Conservation (phyloP, 371 early-diverging fungal genomes). For the Lichtheimia ornata region DNA sequence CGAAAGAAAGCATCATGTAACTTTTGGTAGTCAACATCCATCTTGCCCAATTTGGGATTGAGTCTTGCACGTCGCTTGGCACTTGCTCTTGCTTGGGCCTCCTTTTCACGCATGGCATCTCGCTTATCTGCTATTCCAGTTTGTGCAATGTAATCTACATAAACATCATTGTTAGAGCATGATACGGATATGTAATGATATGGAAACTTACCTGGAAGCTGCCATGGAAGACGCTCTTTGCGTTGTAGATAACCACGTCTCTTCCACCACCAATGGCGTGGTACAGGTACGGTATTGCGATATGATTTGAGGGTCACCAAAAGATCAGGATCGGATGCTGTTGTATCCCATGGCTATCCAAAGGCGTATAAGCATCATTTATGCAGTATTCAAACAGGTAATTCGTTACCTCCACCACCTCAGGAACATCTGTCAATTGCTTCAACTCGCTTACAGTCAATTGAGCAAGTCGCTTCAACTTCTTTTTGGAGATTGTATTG, state of each 20-base stretch:
- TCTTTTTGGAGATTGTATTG: constrained; percentile 54
- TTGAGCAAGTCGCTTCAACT: constrained; percentile 55
- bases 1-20: constrained; percentile 92
- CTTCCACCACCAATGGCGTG: constrained; percentile 91
- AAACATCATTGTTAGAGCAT: neutral
- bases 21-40: constrained; percentile 88
- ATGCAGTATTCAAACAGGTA: too few relatives aligned
- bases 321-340: constrained; percentile 80
- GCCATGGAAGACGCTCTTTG: constrained; percentile 83
- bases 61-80: constrained; percentile 78
- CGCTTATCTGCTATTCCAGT: constrained; percentile 93
- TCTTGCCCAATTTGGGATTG: constrained; percentile 88
- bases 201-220: constrained; percentile 66
- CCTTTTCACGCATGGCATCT: constrained; percentile 75
- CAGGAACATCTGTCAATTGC: constrained; percentile 79
- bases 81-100: constrained; percentile 67
- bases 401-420: constrained; percentile 80
- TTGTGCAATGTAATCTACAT: constrained; percentile 78
- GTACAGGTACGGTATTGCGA: constrained; percentile 89
- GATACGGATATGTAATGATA: neutral
- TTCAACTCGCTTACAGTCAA: constrained; percentile 85
- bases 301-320: constrained; percentile 80
- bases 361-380: neutral
- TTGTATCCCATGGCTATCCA: constrained; percentile 78
- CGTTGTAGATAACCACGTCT: constrained; percentile 87